Evolutionary conservation across 306 rosid genomes (phyloP).

Genomic region (Fragaria vesca): DNA sequence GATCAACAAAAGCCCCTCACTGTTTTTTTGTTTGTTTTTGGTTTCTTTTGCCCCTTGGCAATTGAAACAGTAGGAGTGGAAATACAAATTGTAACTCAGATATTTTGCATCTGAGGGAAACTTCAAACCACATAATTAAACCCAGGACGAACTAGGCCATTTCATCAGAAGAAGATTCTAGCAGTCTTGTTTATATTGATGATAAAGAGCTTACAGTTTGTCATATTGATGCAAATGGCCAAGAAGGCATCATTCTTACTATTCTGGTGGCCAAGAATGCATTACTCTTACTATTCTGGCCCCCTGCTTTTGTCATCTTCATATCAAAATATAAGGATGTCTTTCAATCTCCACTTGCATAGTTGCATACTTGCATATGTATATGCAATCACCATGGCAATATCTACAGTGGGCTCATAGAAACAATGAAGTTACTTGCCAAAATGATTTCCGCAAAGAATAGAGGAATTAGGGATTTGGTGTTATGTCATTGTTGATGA

Average conservation of each 20-base stretch:
- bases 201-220: not conserved
- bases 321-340: not conserved
- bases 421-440: not conserved
- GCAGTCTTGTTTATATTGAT: not conserved
- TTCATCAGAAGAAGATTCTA: not conserved
- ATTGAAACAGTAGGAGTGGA: slow-evolving; percentile 8
- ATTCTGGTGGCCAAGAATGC: not conserved
- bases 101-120: not conserved
- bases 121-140: slow-evolving; percentile 4
- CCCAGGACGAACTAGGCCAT: not conserved
- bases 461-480: not conserved
- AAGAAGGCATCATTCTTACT: not conserved
- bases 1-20: not conserved
- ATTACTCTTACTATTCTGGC: not conserved
- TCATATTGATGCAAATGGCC: not conserved
- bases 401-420: not conserved
- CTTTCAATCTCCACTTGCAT: not conserved
- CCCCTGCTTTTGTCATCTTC: not conserved
- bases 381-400: not conserved
- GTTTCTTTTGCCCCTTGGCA: not conserved
- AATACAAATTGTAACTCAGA: slow-evolving; percentile 3
- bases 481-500: not conserved
- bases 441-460: not conserved
- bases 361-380: too few species aligned
- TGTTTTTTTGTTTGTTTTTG: not conserved